Conservation (phyloP, 1,284 basidiomycete genomes). For the Puccinia coronata region DNA sequence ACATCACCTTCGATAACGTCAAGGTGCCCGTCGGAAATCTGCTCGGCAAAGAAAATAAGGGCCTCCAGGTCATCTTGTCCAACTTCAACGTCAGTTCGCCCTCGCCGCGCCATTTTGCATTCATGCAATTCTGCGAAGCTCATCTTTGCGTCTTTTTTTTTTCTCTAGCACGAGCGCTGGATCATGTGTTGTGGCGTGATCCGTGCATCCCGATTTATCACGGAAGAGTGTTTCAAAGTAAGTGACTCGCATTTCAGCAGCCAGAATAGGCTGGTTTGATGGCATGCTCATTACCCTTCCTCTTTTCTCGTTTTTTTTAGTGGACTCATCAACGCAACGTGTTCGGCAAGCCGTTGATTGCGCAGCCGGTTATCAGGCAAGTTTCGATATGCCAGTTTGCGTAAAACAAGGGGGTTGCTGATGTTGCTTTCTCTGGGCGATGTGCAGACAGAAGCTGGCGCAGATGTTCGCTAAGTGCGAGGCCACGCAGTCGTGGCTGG, state of each 20-base stretch:
- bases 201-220: constrained; percentile 69
- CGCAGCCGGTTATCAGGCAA: constrained; percentile 76
- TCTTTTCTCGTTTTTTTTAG: constrained; percentile 51
- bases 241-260: constrained; percentile 59
- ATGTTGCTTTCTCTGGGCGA: constrained; percentile 10
- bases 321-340: constrained; percentile 77
- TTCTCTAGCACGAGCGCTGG: constrained; percentile 61
- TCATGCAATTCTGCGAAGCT: constrained; percentile 19
- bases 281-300: constrained; percentile 53
- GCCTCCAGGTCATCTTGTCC: constrained; percentile 71
- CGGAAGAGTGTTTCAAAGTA: constrained; percentile 71
- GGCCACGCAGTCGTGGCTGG: constrained; percentile 82
- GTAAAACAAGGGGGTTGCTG: too few relatives aligned
- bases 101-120: not conserved
- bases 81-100: constrained; percentile 57
- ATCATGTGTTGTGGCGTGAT: constrained; percentile 73
- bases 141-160: constrained; percentile 22
- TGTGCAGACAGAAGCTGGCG: constrained; percentile 63
- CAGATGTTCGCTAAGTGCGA: constrained; percentile 81
- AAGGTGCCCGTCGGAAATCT: constrained; percentile 82
- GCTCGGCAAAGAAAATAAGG: constrained; percentile 77
- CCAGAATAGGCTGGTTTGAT: constrained; percentile 49
- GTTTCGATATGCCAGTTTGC: not conserved
- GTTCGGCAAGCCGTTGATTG: constrained; percentile 80
- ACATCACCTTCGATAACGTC: constrained; percentile 83